Base-by-base conservation (phyloP, 2,329 filamentous ascomycete species). In the Gaeumannomyces sp. region DNA sequence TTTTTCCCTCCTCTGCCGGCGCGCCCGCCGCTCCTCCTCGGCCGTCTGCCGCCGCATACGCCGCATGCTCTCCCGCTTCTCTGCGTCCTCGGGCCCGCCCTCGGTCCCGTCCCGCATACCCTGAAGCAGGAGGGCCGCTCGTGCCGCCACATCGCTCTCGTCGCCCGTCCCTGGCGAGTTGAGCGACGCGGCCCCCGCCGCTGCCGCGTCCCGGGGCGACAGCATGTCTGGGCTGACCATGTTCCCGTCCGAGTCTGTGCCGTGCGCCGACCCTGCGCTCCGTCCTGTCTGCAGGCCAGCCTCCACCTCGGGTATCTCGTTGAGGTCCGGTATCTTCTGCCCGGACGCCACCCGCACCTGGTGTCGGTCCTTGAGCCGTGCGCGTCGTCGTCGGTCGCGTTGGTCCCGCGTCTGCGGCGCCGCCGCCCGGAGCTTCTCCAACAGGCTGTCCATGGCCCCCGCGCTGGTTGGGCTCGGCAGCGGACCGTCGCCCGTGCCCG, bases 361-460 rank as follows among this genome's bases (percentile, higher is more conserved):
- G 73, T 97, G 92, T 33, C 89, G 85, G 73, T 97, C 93, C 84
- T 96, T 96, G 70, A 98, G 84, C 64, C 94, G 85, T 56, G 93
- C 93, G 69, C 94, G 87, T 66, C 94, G 87, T 68, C 95, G 87
- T 70, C 93, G 87, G 76, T 98, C 95, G 72, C 94, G 86, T 76
- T 96, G 90, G 75, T 97, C 93, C 75, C 91, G 85, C 33, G 91
- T 87, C 78, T 97, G 92, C 35, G 95, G 94, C 65, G 93, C 94
- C 1, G 95, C 95, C 65, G 93, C 93, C 65, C 95, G 90, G 65
- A 99, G 81, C 78, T 98, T 98, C 85, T 97, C 92, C 61, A 99
- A 85, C 29, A 99, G 81, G 57, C 90, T 92, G 78, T 99, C 95
- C 93, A 99, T 98, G 63, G 93, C 95, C 64, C 94, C 95, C 8